Evolutionary conservation across 257 asterid species (phyloP), one percentile per base, ranked within the genome.

Genomic region (Anisodus acutangulus): DNA sequence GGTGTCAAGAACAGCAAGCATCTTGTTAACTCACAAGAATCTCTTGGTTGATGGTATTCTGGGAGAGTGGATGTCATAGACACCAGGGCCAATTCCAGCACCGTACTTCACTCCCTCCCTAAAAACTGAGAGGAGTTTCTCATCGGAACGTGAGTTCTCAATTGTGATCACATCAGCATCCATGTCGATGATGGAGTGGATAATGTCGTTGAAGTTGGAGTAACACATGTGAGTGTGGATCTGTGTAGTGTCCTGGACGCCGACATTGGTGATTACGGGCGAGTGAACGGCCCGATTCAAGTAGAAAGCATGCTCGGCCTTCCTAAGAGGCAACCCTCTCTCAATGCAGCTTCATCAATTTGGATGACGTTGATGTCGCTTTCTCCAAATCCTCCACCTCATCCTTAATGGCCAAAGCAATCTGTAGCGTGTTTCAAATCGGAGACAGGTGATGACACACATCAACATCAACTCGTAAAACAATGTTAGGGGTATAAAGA

Each of bases 161-260:
- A 95, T 95, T 55, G 99, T 95, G 91, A 95, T 95, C 84, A 95
- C 98, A 79, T 94, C 99, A 11, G 99, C 99, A 37, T 95, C 98
- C 98, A 95, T 95, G 95, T 95, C 85, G 53, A 95, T 94, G 91
- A 95, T 95, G 26, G 98, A 95, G 85, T 94, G 97, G 88, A 94
- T 95, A 88, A 94, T 95, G 89, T 94, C 99, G 58, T 95, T 95
- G 95, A 95, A 95, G 97, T 95, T 95, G 85, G 98, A 94, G 91
- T 95, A 95, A 92, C 99, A 94, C 99, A 95, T 95, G 94, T 95
- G 99, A 84, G 99, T 95, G 92, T 95, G 99, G 90, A 95, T 93
- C 98, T 95, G 98, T 83, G 98, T 95, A 15, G 98, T 93, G 90
- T 94, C 97, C 87, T 82, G 88, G 78, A 95, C 94, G 41, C 98